Conservation (phyloP, 345 rosid genomes). For the Acer negundo region DNA sequence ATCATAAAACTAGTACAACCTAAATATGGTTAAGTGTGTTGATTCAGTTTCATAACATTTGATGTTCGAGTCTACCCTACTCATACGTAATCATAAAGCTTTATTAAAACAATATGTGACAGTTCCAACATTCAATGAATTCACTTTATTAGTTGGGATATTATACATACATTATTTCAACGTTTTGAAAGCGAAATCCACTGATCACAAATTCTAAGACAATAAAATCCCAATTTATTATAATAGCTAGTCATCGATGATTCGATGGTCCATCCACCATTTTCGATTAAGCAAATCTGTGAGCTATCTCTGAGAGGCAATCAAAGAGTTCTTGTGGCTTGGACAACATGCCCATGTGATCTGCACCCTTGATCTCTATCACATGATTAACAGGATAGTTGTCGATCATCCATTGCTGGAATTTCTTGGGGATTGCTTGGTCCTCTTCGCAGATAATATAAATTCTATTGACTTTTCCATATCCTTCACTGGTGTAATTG, state of each 20-base stretch:
- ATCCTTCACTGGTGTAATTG: slow-evolving; percentile 22
- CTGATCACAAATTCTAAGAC: too few relatives aligned
- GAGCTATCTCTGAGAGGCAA: slow-evolving; percentile 28
- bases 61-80: too few relatives aligned
- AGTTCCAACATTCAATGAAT: too few relatives aligned
- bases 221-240: too few relatives aligned
- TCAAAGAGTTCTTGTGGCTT: slow-evolving; percentile 34
- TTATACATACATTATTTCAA: too few relatives aligned
- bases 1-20: too few relatives aligned
- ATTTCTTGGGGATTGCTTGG: neutral
- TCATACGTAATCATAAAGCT: too few relatives aligned
- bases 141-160: too few relatives aligned
- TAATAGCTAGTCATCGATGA: neutral
- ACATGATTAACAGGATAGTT: slow-evolving; percentile 22
- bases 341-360: slow-evolving; percentile 48
- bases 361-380: slow-evolving; percentile 27
- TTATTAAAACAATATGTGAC: too few relatives aligned
- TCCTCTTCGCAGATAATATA: slow-evolving; percentile 32
- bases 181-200: too few relatives aligned
- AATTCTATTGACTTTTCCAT: slow-evolving; percentile 29
- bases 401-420: slow-evolving; percentile 40
- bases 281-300: slow-evolving; percentile 19
- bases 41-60: too few relatives aligned
- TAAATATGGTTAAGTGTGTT: too few relatives aligned
- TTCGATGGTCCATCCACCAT: neutral